Evolutionary conservation across 2,329 filamentous ascomycete species (phyloP).

Genomic region (Talaromyces marneffei): DNA sequence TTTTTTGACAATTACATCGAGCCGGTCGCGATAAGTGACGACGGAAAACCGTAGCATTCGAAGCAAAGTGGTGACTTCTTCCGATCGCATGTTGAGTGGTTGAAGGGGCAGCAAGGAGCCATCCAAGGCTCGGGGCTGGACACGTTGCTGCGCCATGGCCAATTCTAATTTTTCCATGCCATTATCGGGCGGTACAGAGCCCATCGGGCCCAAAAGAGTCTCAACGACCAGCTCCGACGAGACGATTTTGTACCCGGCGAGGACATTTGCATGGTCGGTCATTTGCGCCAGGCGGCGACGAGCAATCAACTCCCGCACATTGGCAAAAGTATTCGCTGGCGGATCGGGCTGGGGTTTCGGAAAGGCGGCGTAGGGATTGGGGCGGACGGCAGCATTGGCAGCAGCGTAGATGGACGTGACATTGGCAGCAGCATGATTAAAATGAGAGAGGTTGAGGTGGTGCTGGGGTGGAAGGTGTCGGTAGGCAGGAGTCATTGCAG

Average conservation of each 20-base stretch:
- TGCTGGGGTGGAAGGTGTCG: constrained; percentile 27
- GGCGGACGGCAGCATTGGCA: constrained; percentile 9
- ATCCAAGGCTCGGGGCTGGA: constrained; percentile 35
- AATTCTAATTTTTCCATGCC: constrained; percentile 40
- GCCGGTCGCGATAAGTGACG: constrained; percentile 34
- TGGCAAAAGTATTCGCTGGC: constrained; percentile 34
- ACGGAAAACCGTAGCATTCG: constrained; percentile 42
- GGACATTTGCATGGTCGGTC: constrained; percentile 42
- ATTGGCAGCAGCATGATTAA: not conserved
- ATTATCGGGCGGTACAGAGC: constrained; percentile 35
- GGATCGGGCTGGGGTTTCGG: constrained; percentile 18
- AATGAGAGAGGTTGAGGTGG: not conserved
- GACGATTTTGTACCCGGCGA: constrained; percentile 40
- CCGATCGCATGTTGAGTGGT: constrained; percentile 39
- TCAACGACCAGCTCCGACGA: constrained; percentile 41
- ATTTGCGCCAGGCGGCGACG: constrained; percentile 40
- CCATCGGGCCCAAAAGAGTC: constrained; percentile 38
- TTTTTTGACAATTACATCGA: constrained; percentile 36
- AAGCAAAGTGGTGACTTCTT: constrained; percentile 38
- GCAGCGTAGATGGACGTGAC: no score
- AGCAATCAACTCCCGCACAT: constrained; percentile 37
- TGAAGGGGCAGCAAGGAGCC: constrained; percentile 34
- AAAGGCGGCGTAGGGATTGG: constrained; percentile 18
- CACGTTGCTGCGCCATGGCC: constrained; percentile 41
- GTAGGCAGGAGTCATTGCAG: constrained; percentile 42